Base-by-base conservation (phyloP, 345 rosid species). In the Citrus glauca region DNA sequence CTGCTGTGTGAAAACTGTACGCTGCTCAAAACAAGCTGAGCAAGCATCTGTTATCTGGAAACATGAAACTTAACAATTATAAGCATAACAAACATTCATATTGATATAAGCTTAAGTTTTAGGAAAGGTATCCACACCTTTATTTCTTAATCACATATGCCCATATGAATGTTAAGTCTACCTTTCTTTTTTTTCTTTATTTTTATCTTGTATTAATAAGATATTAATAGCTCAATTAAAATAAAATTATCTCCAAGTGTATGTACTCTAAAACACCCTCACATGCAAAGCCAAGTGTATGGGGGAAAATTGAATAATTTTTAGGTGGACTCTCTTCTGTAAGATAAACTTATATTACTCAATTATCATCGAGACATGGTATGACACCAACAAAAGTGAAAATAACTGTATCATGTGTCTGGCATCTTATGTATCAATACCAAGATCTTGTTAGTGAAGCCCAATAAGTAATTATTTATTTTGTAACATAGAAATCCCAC, bases 1-100 rank as follows among this genome's bases (percentile, higher is more conserved):
- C 85, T 95, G 98, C 82, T 91, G 97, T 19, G 97, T 92, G 85
- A 95, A 93, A 78, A 95, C 99, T 38, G 97, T 95, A 33, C 97
- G 96, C 79, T 95, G 98, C 80, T 95, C 99, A 80, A 95, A 93
- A 90, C 99, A 95, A 79, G 99, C 96, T 22, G 99, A 85, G 81
- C 95, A 93, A 74, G 92, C 98, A 84, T 96, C 97, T 71, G 88
- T 96, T 81, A 94, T 91, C 99, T 96, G 93, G 69, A 80, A 78
- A 74, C 30, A 81, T 71, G 20, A 68, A 81, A 70, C n/a, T 59
- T 45, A 56, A 69, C 27, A 13, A 32, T 38, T 40, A 40, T 40
- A 40, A 40, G 45, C 45, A 40, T 40, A 40, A 40, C 45, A 40
- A 40, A 40, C 45, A 40, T 40, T 35, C 37, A 6, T 35, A 35